A percentile compares a stretch with the other conserved stretches of the same genome.
Conservation (phyloP, 2,329 filamentous ascomycete genomes). For the Apiospora malaysiana region DNA sequence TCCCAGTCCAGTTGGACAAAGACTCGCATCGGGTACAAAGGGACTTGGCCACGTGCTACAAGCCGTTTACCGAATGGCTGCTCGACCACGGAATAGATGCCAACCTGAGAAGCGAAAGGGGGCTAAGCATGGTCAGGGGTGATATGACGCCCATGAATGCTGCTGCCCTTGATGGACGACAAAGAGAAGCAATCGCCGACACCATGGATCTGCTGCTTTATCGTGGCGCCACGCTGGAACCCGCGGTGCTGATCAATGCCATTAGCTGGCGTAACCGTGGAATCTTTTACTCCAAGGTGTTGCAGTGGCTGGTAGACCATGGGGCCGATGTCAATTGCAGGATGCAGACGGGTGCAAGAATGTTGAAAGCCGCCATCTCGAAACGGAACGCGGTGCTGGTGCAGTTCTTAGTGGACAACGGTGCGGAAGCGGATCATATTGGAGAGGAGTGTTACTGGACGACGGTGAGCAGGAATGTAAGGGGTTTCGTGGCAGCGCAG, state of each 20-base stretch:
- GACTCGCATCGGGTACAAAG: not conserved
- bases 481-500: not conserved
- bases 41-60: not conserved
- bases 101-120: not conserved
- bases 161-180: not conserved
- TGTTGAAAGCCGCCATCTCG: slow-evolving; percentile 1
- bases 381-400: not conserved
- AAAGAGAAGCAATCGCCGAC: not conserved
- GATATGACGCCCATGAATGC: not conserved
- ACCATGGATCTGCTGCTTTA: not conserved
- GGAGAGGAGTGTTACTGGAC: not conserved
- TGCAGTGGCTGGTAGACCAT: slow-evolving; percentile 3
- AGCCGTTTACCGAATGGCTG: not conserved
- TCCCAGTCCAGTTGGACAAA: not conserved
- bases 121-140: not conserved
- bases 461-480: not conserved
- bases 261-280: not conserved
- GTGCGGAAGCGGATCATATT: not conserved
- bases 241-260: not conserved
- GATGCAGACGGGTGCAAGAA: not conserved
- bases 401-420: not conserved
- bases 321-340: not conserved
- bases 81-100: slow-evolving; percentile 1
- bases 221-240: not conserved
- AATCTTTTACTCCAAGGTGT: not conserved